phyloP scores from a whole-genome alignment of 768 basidiomycete species.

The Agaricus subrufescens region DNA sequence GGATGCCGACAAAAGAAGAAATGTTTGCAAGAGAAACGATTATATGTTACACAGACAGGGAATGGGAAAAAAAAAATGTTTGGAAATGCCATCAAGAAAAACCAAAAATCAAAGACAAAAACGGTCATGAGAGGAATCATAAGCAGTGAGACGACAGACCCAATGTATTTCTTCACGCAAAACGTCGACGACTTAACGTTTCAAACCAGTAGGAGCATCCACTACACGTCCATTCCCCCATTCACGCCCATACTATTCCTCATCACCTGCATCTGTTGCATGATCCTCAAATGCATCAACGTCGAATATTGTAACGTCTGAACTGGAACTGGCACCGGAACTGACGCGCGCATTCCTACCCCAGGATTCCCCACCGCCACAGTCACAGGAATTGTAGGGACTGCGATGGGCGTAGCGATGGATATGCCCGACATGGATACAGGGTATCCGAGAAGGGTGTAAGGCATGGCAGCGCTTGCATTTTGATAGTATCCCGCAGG shows the following conservation, averaged over 20 bases:
- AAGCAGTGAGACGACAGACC: not conserved
- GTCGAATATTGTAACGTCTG: constrained; percentile 9
- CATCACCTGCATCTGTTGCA: constrained; percentile 12
- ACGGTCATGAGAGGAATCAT: not conserved
- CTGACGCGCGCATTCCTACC: not conserved
- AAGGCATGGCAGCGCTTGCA: not conserved
- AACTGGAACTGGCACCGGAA: constrained; percentile 3
- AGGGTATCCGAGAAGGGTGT: not conserved
- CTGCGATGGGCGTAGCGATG: not conserved
- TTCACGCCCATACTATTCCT: constrained; percentile 6
- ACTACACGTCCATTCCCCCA: not conserved
- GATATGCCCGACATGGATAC: not conserved
- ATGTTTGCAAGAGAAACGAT: not conserved
- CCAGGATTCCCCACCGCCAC: not conserved
- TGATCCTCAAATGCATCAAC: constrained; percentile 10
- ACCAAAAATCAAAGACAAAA: not conserved
- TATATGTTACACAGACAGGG: not conserved
- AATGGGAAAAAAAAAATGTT: not conserved
- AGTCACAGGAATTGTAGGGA: not conserved
- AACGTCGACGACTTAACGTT: not conserved
- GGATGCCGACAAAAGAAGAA: not conserved
- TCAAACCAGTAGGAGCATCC: not conserved
- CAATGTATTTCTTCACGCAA: not conserved
- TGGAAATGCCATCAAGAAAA: not conserved
- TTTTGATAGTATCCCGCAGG: not conserved